Percentiles rank a stretch among this genome's conserved stretches.
phyloP scores from a whole-genome alignment of 805 yeast genomes.

The Phaffomyces opuntiae region DNA sequence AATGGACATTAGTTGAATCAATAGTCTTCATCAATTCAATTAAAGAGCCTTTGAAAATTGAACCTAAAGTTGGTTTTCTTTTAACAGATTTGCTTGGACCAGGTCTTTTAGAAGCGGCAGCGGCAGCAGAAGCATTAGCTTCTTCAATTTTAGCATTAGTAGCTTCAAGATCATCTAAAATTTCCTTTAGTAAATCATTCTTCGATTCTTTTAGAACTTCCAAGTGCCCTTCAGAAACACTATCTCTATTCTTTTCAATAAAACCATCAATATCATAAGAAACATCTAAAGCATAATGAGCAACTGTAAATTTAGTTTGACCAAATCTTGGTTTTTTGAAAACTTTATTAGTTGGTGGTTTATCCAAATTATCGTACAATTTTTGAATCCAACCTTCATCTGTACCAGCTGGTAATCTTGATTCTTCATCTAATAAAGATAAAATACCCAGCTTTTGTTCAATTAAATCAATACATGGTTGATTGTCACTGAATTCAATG shows the following conservation, averaged over 20 bases:
- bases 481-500: constrained; percentile 92
- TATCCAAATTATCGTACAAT: constrained; percentile 77
- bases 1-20: constrained; percentile 91
- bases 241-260: constrained; percentile 94
- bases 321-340: constrained; percentile 95
- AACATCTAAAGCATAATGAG: constrained; percentile 94
- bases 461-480: constrained; percentile 90
- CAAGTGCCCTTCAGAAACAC: constrained; percentile 92
- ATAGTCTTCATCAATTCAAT: constrained; percentile 91
- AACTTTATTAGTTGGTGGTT: constrained; percentile 65
- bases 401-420: constrained; percentile 87
- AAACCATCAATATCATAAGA: constrained; percentile 89
- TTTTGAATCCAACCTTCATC: constrained; percentile 91
- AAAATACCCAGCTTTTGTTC: constrained; percentile 86
- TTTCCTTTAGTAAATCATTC: constrained; percentile 57
- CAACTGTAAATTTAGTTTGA: constrained; percentile 79
- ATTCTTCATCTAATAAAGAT: constrained; percentile 88
- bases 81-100: constrained; percentile 38
- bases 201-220: constrained; percentile 70
- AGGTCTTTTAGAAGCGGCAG: constrained; percentile 26
- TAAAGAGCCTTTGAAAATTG: constrained; percentile 86
- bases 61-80: constrained; percentile 89
- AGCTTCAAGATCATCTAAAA: constrained; percentile 59
- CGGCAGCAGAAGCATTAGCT: constrained; percentile 20
- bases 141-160: constrained; percentile 30